These are phyloP conservation scores for Starmerella floris DNA, from an alignment of 805 yeast genomes.

Conservation along the genomic window DNA sequence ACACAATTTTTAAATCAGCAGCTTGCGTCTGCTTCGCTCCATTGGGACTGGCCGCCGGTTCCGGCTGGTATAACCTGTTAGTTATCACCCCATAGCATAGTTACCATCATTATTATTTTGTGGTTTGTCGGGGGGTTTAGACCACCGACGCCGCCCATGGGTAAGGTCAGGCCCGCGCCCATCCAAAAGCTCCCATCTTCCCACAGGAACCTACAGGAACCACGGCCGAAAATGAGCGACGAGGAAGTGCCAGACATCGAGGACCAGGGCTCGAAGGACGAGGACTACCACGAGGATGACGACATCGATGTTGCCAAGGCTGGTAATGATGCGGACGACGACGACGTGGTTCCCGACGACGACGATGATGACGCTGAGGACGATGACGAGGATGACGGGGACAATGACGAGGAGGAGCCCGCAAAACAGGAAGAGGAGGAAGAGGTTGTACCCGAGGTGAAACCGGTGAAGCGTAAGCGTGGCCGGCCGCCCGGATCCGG, in stretches of 20 bases:
- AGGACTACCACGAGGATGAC: neutral
- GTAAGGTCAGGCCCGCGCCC: no score
- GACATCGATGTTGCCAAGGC: neutral
- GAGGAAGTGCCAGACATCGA: slow-evolving; percentile 10
- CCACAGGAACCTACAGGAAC: neutral
- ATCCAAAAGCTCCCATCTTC: no score
- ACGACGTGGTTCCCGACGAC: slow-evolving; percentile 7
- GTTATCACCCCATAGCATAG: no score
- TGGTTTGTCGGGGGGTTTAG: no score
- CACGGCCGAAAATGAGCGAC: slow-evolving; percentile 3
- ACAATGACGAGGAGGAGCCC: slow-evolving; percentile 8
- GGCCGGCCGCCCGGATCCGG: slow-evolving; percentile 23
- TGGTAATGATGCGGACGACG: slow-evolving; percentile 5
- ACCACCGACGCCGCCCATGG: no score
- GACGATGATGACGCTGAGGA: slow-evolving; percentile 7
- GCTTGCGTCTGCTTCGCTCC: no score
- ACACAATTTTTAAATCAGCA: no score
- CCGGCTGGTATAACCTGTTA: no score
- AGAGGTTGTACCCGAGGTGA: slow-evolving; percentile 8
- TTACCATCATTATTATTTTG: no score
- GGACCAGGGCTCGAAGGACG: neutral
- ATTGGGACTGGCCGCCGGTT: no score
- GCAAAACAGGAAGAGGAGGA: slow-evolving; percentile 15
- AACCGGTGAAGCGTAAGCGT: slow-evolving; percentile 19
- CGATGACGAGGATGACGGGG: slow-evolving; percentile 14